Base-by-base conservation (phyloP, 805 yeast genomes). In the Debaryomyces castellii region DNA sequence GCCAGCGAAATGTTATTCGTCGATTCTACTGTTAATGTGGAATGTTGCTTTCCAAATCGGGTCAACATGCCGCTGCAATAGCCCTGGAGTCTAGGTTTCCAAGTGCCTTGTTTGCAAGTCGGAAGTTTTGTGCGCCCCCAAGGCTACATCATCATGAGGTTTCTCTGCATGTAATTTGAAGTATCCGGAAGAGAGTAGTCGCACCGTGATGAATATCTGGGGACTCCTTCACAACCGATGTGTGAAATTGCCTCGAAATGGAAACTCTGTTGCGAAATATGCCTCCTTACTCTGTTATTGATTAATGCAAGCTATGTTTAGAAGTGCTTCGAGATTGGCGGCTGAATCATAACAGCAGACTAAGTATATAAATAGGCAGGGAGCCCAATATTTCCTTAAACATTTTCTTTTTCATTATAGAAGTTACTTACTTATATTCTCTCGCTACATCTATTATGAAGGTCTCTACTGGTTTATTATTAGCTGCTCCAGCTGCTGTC, bases 381-480 rank as follows among this genome's bases (percentile, higher is more conserved):
- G 41, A 18, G 12, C 25, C 18, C 39, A 38, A 33, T 43, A 36
- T 24, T 17, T 28, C 14, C 20, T 24, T 4, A 40, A 35, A n/a
- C n/a, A 36, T 46, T 40, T 40, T 32, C 35, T 42, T 51, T 11
- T 33, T 17, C 7, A 17, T 33, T 18, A 18, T 4, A 20, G 9
- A 20, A 35, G 23, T 35, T 11, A 21, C 40, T 18, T 21, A 30
- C 32, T 23, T 39, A 23, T 30, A 39, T 51, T 46, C 62, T 49
- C 50, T 59, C 63, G 60, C 60, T 56, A 51, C 30, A 44, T 27
- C 37, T 46, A 58, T 7, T 7, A 67, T 67, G 73, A 66, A 66
- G 59, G 67, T 64, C 58, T 58, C 70, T 47, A 46, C 71, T 48
- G 64, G 59, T 52, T 46, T 58, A 34, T 48, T 58, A 42, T 45